Base-by-base conservation (phyloP, 495 filamentous ascomycete genomes). In the Penicillium ucsense region DNA sequence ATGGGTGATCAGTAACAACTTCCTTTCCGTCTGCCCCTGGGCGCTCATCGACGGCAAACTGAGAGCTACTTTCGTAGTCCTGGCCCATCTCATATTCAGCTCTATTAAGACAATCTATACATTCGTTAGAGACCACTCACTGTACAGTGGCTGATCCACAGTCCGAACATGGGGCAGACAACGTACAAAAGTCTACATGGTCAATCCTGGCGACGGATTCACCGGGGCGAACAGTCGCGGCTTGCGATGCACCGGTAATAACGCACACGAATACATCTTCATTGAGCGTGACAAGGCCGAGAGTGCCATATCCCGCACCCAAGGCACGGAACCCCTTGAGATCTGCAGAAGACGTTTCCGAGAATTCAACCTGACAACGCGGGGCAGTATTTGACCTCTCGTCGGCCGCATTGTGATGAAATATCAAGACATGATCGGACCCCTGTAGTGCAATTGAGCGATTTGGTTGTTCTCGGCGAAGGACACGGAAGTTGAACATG, bases 241-340 rank as follows among this genome's bases (percentile, higher is more conserved):
- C 89, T 40, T 81, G 79, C 6, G 75, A 76, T 35, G 88, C 83
- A 36, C 78, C 74, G 35, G 81, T 94, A 30, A 98, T 82, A n/a
- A 95, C 84, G 53, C 88, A 92, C 12, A 98, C 74, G 58, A 97
- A 98, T 10, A 94, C 81, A 75, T 95, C 91, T 30, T 81, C 74
- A 40, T 79, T 78, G 41, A 96, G 74, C 3, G 89, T 90, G 49
- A 97, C 87, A 35, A 98, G 71, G 1, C 92, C 92, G 45, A 98
- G 75, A 3, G 90, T 96, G 31, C 92, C 92, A 55, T 89, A 80
- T 33, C 88, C 86, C n/a, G 81, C 79, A 38, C 83, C 84, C 36
- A 95, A 61, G 4, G 82, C 70, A 43, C 82, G 77, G 63, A 89
- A 97, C 31, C 83, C 83, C 48, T 70, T 71, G 33, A 96, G 71